Conservation (phyloP, 805 yeast genomes). For the Candida suzukii region DNA sequence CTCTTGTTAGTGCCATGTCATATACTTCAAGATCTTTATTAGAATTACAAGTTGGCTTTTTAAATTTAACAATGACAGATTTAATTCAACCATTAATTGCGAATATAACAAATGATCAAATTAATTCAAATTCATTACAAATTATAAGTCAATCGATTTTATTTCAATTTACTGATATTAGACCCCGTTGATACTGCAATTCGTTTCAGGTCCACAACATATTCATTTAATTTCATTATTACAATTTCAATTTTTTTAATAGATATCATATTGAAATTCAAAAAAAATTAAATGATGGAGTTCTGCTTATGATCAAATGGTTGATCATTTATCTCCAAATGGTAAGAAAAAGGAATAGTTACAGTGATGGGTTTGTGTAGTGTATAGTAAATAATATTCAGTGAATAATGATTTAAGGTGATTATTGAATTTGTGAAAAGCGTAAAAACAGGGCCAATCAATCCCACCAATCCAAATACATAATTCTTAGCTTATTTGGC, state of each 20-base stretch:
- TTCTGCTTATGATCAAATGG: neutral
- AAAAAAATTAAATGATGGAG: conserved; percentile 33
- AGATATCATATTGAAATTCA: conserved; percentile 45
- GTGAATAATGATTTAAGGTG: no score
- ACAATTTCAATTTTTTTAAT: conserved; percentile 50
- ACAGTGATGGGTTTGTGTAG: no score
- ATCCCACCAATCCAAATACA: no score
- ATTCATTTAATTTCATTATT: conserved; percentile 61
- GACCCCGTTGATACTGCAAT: conserved; percentile 42
- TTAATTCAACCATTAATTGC: conserved; percentile 6
- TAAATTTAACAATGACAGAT: conserved; percentile 5
- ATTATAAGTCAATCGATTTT: conserved; percentile 8
- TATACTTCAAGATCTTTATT: conserved; percentile 34
- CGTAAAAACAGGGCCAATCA: no score
- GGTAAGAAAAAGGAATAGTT: neutral
- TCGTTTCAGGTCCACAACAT: conserved; percentile 56
- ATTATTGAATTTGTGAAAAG: no score
- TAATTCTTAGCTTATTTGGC: no score
- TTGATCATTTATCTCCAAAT: neutral
- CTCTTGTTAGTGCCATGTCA: conserved; percentile 36
- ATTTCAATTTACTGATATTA: conserved; percentile 36
- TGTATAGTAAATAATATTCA: no score
- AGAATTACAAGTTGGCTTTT: conserved; percentile 25
- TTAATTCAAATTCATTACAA: conserved; percentile 2
- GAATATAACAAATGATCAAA: neutral